Conservation (phyloP, 495 filamentous ascomycete genomes). For the Parachaetomium inaequale region DNA sequence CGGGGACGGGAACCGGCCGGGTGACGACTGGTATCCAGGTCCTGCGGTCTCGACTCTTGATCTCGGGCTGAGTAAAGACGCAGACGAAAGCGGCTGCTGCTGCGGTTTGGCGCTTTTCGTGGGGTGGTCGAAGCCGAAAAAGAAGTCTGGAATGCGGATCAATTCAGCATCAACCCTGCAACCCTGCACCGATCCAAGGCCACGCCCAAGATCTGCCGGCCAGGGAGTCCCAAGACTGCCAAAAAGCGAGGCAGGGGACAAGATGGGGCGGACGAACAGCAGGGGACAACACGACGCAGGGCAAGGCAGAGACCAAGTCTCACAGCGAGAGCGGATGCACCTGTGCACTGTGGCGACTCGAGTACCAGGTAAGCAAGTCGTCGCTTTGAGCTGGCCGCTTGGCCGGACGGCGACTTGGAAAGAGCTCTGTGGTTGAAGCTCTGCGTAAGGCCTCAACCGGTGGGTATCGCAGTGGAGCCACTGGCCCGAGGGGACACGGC, state of each 20-base stretch:
- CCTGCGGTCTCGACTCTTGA: constrained; percentile 1
- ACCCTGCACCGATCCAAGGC: constrained; percentile 24
- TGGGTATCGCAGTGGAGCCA: constrained; percentile 25
- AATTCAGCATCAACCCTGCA: constrained; percentile 10
- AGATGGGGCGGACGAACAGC: neutral
- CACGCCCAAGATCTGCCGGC: constrained; percentile 16
- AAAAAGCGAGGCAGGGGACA: neutral
- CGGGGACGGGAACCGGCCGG: constrained; percentile 22
- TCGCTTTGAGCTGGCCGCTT: constrained; percentile 21
- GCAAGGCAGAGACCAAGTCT: no score
- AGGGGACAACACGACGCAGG: no score
- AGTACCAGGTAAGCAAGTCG: neutral
- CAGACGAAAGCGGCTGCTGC: neutral
- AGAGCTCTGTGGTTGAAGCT: constrained; percentile 29
- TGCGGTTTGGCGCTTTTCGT: neutral
- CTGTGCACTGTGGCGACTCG: neutral
- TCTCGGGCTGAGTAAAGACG: neutral
- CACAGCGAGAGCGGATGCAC: no score
- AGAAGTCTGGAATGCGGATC: constrained; percentile 22
- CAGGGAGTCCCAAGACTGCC: constrained; percentile 8
- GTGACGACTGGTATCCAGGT: constrained; percentile 20
- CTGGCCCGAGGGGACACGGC: constrained; percentile 11
- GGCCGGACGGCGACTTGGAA: constrained; percentile 28
- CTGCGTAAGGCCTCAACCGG: constrained; percentile 33
- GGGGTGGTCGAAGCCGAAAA: constrained; percentile 17